Base-by-base conservation (phyloP, 2,329 filamentous ascomycete species). In the Ramularia endophylla region DNA sequence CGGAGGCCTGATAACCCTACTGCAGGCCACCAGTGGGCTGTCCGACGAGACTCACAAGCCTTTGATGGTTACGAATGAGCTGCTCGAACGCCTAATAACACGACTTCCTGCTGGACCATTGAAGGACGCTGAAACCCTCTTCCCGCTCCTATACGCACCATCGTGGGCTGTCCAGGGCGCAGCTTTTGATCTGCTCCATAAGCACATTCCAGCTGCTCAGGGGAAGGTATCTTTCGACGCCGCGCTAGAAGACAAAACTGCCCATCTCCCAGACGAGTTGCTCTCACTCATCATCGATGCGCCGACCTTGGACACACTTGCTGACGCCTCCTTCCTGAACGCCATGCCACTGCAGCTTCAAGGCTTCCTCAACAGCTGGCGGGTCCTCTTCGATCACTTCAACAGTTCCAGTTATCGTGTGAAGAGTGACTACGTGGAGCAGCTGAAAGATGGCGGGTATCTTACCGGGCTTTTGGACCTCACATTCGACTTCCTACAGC, bases 281-380 rank as follows among this genome's bases (percentile, higher is more conserved):
- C 64, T 95, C 0, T 94, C 87, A 0, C 72, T 97, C 1, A 73
- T 97, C 11, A 73, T 94, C 0, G 85, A 94, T 47, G 74, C 84
- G 0, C 86, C 90, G 1, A 81, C 80, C 0, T 70, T 85, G 2
- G 76, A 83, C n/a, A 71, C 72, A 9, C 77, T 87, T 33, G 71
- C 75, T 0, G 79, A 85, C 34, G 75, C 82, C 7, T 70, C 75
- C 27, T 78, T 88, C 16, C 73, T 80, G 4, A 71, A 77, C 12
- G 68, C 60, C 25, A 84, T 89, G 54, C 87, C 87, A 8, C 68
- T 78, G 1, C 59, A 76, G 0, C 71, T 95, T 35, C 79, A 87
- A 38, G 80, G 82, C 8, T 98, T 95, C 57, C 72, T 98, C 2
- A 71, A 95, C 19, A 85, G 87, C 8, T 98, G 92, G 92, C 78